Base-by-base conservation (phyloP, 768 basidiomycete species). In the Tylopilus felleus region DNA sequence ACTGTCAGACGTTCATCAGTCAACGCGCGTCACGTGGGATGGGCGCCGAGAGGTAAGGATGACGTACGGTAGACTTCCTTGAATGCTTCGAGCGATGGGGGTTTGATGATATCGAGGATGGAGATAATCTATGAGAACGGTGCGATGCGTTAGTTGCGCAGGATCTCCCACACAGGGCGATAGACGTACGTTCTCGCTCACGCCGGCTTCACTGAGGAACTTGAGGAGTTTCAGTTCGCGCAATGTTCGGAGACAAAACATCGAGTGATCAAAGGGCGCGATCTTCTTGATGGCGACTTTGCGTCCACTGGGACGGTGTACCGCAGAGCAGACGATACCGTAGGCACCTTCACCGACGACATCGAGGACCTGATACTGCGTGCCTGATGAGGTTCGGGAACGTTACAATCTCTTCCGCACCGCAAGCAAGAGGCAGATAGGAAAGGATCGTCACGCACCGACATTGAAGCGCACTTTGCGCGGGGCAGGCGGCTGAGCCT, bases 251-350 rank as follows among this genome's bases (percentile, higher is more conserved):
- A 94, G 78, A 66, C 90, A 92, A 74, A 94, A 95, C 90, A 96
- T 93, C 53, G 93, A 86, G 67, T 95, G 93, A 69, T 96, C 94
- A 62, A 96, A 97, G 6, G 93, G 93, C 0, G 89, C 85, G 73
- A 97, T 93, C 75, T 91, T 91, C 80, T 97, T 97, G 78, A 97
- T 94, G 51, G 95, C 95, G 56, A 98, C 96, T 71, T 93, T 93
- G 55, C 91, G 87, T 49, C 86, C 85, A 49, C 89, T 90, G 2
- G 92, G 86, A 57, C 83, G 71, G 68, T 98, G 94, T 4, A 94
- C 75, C 5, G 95, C 95, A 22, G 94, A 95, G 72, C 90, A 93
- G 56, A 98, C 95, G 65, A 96, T 90, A 47, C 96, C 96, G 66
- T 96, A 95, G 48, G 93, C 93, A 23, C 93, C 90, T 68, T 93